These are phyloP conservation scores for Wickerhamia fluorescens DNA, from an alignment of 805 yeast species.

Conservation along the genomic window DNA sequence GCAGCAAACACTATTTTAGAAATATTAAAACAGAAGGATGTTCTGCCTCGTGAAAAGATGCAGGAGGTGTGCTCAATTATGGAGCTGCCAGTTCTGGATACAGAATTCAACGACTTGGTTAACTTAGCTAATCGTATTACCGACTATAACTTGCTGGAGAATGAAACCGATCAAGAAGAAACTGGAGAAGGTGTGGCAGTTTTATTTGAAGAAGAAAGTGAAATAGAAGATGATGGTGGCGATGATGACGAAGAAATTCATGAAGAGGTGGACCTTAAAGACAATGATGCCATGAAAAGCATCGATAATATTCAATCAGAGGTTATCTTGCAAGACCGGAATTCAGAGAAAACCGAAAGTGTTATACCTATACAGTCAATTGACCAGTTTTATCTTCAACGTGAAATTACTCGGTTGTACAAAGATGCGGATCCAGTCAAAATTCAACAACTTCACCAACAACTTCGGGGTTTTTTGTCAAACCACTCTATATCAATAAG, in stretches of 20 bases:
- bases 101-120: constrained; percentile 40
- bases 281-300: constrained; percentile 13
- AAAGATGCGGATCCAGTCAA: constrained; percentile 31
- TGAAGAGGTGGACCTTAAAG: constrained; percentile 5
- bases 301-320: constrained; percentile 29
- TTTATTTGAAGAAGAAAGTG: constrained; percentile 14
- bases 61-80: constrained; percentile 47
- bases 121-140: constrained; percentile 40
- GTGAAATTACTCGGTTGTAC: constrained; percentile 34
- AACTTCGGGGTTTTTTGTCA: constrained; percentile 35
- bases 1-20: constrained; percentile 64
- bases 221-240: constrained; percentile 6
- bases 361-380: constrained; percentile 10
- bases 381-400: constrained; percentile 45
- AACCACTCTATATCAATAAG: constrained; percentile 28
- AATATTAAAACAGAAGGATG: constrained; percentile 41
- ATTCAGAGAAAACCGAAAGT: constrained; percentile 1
- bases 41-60: constrained; percentile 38
- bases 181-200: constrained; percentile 22
- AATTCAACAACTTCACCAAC: constrained; percentile 30
- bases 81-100: constrained; percentile 28
- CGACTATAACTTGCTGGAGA: constrained; percentile 33
- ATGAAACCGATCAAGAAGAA: constrained; percentile 3
- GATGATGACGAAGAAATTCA: constrained; percentile 5
- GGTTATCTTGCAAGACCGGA: constrained; percentile 1